Evolutionary conservation across 2,329 filamentous ascomycete genomes (phyloP).

Genomic region (Macrophomina pseudophaseolina): DNA sequence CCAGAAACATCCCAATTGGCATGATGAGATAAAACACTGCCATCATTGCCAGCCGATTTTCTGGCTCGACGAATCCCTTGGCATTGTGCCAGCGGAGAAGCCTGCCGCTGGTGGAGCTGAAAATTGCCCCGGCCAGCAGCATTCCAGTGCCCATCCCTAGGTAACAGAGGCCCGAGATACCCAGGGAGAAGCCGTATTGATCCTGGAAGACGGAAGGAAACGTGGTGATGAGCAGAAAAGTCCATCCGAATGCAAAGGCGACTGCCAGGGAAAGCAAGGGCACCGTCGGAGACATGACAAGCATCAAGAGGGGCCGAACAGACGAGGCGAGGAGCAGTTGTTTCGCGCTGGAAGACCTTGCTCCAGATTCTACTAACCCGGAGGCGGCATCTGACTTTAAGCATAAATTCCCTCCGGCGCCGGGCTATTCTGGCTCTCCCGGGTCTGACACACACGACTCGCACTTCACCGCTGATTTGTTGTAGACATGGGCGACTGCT

Average conservation of each 20-base stretch:
- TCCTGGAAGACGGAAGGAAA: constrained; percentile 27
- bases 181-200: constrained; percentile 19
- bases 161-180: constrained; percentile 19
- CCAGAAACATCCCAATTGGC: constrained; percentile 43
- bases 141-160: constrained; percentile 25
- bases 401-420: no score
- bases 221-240: constrained; percentile 33
- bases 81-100: neutral
- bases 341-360: constrained; percentile 24
- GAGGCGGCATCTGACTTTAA: no score
- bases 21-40: constrained; percentile 35
- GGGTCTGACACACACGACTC: neutral
- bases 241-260: constrained; percentile 29
- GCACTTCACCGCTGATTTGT: neutral
- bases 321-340: constrained; percentile 33
- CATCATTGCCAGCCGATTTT: constrained; percentile 28
- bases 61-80: constrained; percentile 2
- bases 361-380: no score
- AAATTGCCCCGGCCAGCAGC: neutral
- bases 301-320: constrained; percentile 36
- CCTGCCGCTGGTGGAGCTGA: constrained; percentile 14
- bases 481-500: constrained; percentile 35
- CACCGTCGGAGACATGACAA: constrained; percentile 32
- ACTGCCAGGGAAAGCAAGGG: constrained; percentile 28
- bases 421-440: no score